These are phyloP conservation scores for Hemisphaericaspora lyxosophila DNA, from an alignment of 1,139 yeast species.

Conservation along the genomic window DNA sequence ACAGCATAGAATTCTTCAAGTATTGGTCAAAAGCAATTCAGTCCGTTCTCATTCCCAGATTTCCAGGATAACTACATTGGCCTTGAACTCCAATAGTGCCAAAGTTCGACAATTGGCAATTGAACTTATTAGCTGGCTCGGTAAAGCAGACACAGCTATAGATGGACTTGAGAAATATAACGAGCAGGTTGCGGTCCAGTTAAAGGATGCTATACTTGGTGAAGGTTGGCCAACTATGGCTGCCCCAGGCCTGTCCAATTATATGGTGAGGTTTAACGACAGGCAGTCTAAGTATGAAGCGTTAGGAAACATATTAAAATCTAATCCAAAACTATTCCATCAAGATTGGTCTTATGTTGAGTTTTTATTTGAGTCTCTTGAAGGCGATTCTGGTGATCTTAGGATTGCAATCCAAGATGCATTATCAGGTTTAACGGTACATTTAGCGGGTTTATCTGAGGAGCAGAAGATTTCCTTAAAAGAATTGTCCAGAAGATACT, in stretches of 20 bases:
- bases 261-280: slow-evolving; percentile 33
- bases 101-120: slow-evolving; percentile 54
- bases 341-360: slow-evolving; percentile 54
- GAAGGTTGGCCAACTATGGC: slow-evolving; percentile 63
- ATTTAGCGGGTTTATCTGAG: slow-evolving; percentile 41
- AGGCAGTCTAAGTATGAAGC: slow-evolving; percentile 76
- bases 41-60: slow-evolving; percentile 46
- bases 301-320: slow-evolving; percentile 61
- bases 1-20: slow-evolving; percentile 58
- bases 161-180: slow-evolving; percentile 29
- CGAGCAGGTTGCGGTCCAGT: slow-evolving; percentile 45
- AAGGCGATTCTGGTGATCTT: slow-evolving; percentile 61
- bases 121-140: slow-evolving; percentile 60
- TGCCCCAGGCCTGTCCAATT: slow-evolving; percentile 23
- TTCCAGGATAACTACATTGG: slow-evolving; percentile 50
- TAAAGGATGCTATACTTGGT: slow-evolving; percentile 49
- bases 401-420: slow-evolving; percentile 73
- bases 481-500: slow-evolving; percentile 37
- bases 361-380: slow-evolving; percentile 72
- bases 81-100: slow-evolving; percentile 53
- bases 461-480: slow-evolving; percentile 46
- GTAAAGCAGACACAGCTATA: slow-evolving; percentile 21
- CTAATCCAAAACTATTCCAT: slow-evolving; percentile 44
- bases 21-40: slow-evolving; percentile 51
- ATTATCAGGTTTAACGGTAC: slow-evolving; percentile 57